Evolutionary conservation across 2,329 filamentous ascomycete species (phyloP).

Genomic region (Neonectria sp.): DNA sequence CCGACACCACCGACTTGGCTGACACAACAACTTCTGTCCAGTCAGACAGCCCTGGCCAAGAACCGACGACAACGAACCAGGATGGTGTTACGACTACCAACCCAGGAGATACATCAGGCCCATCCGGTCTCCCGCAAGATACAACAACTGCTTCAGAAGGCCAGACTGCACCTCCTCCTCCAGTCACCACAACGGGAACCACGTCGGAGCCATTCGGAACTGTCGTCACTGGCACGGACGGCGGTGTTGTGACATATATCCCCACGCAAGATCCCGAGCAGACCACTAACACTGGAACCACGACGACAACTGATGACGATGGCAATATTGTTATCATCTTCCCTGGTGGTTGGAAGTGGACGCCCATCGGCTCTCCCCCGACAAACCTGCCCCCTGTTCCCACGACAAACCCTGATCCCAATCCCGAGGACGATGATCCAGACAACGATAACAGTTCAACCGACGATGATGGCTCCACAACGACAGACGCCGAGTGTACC

Average conservation of each 20-base stretch:
- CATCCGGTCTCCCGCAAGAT: too few species aligned
- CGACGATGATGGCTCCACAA: background rate
- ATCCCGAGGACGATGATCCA: background rate
- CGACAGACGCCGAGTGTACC: background rate
- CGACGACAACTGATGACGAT: slow-evolving; percentile 12
- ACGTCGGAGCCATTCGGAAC: background rate
- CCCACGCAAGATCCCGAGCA: slow-evolving; percentile 7
- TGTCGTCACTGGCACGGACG: slow-evolving; percentile 14
- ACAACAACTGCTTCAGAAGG: too few species aligned
- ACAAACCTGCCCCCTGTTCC: slow-evolving; percentile 2
- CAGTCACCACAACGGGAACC: too few species aligned
- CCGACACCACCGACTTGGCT: too few species aligned
- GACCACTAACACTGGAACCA: background rate
- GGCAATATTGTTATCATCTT: slow-evolving; percentile 10
- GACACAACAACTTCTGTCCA: too few species aligned
- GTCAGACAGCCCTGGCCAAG: too few species aligned
- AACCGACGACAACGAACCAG: too few species aligned
- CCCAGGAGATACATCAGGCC: too few species aligned
- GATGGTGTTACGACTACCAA: too few species aligned
- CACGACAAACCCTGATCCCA: background rate
- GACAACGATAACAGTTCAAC: background rate
- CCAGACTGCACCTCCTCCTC: too few species aligned
- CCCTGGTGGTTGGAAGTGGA: slow-evolving; percentile 16
- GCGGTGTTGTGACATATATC: background rate
- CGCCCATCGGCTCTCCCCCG: background rate